phyloP scores from a whole-genome alignment of 2,329 filamentous ascomycete genomes.

The Ascochyta pisi region DNA sequence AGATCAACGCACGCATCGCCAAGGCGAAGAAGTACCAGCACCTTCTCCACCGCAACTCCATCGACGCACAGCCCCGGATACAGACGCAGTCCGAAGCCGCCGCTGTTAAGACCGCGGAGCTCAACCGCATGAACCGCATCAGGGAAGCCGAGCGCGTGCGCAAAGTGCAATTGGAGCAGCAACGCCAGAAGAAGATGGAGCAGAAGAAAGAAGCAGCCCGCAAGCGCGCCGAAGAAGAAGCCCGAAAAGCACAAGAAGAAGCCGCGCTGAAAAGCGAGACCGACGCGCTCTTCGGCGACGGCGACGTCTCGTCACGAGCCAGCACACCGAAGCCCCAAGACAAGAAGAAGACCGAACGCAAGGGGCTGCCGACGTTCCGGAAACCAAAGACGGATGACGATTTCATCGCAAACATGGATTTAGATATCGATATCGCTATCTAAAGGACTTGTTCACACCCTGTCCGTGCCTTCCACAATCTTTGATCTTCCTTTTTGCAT shows the following conservation, averaged over 20 bases:
- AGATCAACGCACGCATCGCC: constrained; percentile 79
- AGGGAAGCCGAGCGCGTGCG: constrained; percentile 90
- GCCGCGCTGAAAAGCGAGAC: constrained; percentile 37
- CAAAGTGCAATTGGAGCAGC: constrained; percentile 84
- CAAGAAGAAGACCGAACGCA: constrained; percentile 61
- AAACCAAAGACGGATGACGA: constrained; percentile 88
- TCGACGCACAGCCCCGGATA: constrained; percentile 65
- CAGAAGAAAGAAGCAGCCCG: constrained; percentile 54
- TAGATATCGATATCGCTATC: constrained; percentile 92
- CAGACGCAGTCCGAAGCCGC: constrained; percentile 66
- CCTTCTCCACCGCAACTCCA: constrained; percentile 68
- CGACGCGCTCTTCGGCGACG: constrained; percentile 55
- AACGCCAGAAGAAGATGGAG: constrained; percentile 46
- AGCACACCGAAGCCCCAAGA: constrained; percentile 54
- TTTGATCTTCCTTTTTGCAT: too few relatives aligned
- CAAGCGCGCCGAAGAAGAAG: constrained; percentile 57
- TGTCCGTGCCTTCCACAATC: too few relatives aligned
- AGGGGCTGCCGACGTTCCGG: constrained; percentile 71
- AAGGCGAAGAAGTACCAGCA: constrained; percentile 62
- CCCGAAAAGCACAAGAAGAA: constrained; percentile 54
- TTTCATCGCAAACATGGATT: constrained; percentile 84
- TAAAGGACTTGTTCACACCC: constrained; percentile 43
- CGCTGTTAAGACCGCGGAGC: constrained; percentile 80
- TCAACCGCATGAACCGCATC: constrained; percentile 85
- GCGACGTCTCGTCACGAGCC: constrained; percentile 52